Conservation (phyloP, 176 grass and related monocot genomes). For the Ampelocalamus luodianensis region DNA sequence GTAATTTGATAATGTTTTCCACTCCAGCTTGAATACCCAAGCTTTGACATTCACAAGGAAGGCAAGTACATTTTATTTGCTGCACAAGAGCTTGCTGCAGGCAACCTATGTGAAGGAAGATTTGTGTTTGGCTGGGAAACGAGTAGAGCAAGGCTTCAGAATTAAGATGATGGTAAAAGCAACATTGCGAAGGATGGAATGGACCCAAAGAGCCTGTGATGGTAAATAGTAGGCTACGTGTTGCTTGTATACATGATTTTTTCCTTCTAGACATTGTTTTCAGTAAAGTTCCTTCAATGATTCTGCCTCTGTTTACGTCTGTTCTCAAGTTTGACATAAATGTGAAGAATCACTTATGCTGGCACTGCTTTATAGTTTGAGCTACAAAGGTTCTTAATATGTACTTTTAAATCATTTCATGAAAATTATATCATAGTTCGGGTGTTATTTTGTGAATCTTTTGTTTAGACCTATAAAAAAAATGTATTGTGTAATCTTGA, state of each 20-base stretch:
- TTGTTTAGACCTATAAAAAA: not conserved
- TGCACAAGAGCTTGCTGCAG: slow-evolving; percentile 86
- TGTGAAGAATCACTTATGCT: slow-evolving; percentile 2
- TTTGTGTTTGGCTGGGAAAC: slow-evolving; percentile 91
- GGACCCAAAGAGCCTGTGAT: slow-evolving; percentile 83
- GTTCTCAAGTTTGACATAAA: not conserved
- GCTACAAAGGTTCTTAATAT: not conserved
- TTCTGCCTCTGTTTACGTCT: slow-evolving; percentile 9
- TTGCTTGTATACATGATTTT: slow-evolving; percentile 22
- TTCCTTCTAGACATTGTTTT: slow-evolving; percentile 34
- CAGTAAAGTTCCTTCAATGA: slow-evolving; percentile 15
- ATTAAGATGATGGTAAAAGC: slow-evolving; percentile 51
- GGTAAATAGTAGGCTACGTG: not conserved
- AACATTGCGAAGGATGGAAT: slow-evolving; percentile 65
- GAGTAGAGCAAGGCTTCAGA: slow-evolving; percentile 42
- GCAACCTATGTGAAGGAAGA: slow-evolving; percentile 89
- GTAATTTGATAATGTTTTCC: slow-evolving; percentile 27
- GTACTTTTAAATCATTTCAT: slow-evolving; percentile 3
- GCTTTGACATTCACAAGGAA: slow-evolving; percentile 87
- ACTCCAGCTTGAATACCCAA: slow-evolving; percentile 80
- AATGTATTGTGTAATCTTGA: not conserved
- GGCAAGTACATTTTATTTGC: slow-evolving; percentile 87
- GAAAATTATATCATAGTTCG: slow-evolving; percentile 32
- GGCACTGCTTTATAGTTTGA: slow-evolving; percentile 5
- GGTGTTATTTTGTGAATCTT: slow-evolving; percentile 23